phyloP scores from a whole-genome alignment of 2,329 filamentous ascomycete genomes.

The Talaromyces sp. region DNA sequence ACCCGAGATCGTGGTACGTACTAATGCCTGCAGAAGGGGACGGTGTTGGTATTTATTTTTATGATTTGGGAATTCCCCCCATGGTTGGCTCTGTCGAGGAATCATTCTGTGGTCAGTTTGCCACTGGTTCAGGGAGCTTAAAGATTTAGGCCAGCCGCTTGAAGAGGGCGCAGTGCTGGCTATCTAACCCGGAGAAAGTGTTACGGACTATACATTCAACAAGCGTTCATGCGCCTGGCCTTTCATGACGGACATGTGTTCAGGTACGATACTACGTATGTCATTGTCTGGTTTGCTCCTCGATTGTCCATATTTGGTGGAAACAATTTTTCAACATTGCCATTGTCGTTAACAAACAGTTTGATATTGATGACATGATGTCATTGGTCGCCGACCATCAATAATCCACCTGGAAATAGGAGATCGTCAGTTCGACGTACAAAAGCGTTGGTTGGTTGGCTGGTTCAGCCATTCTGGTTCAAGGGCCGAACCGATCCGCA shows the following conservation, averaged over 20 bases:
- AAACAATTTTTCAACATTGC: neutral
- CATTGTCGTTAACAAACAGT: neutral
- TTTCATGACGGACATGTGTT: neutral
- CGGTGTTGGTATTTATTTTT: neutral
- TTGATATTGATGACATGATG: neutral
- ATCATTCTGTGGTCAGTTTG: neutral
- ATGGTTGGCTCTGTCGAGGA: neutral
- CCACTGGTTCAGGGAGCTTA: neutral
- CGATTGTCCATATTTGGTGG: neutral
- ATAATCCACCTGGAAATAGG: neutral
- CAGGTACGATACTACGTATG: neutral
- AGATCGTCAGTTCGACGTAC: neutral
- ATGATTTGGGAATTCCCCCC: neutral
- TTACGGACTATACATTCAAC: neutral
- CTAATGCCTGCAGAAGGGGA: neutral
- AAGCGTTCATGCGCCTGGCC: neutral
- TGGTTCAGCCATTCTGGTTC: neutral
- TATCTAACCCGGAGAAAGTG: neutral
- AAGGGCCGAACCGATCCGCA: slow-evolving; percentile 2
- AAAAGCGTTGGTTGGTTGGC: neutral
- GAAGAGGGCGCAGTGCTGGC: neutral
- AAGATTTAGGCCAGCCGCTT: neutral
- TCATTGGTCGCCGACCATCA: neutral
- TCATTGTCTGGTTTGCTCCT: neutral
- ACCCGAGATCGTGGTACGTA: neutral